Evolutionary conservation across 2,329 filamentous ascomycete species (phyloP).

Genomic region (Sclerotinia subarctica): DNA sequence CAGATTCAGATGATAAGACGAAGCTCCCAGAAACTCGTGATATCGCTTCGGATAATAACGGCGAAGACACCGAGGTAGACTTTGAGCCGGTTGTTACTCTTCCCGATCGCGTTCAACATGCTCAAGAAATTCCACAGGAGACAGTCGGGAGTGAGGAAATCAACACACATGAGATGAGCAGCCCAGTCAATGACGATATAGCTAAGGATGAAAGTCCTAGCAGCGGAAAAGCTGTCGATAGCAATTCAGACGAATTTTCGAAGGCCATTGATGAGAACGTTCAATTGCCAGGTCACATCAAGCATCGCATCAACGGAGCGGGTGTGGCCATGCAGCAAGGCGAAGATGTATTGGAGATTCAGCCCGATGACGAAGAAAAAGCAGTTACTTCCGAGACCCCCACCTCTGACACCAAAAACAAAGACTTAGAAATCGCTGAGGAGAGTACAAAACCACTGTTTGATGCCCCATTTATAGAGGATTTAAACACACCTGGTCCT

Average conservation of each 20-base stretch:
- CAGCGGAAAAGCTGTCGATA: not conserved
- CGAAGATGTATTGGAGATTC: not conserved
- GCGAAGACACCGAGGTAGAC: not conserved
- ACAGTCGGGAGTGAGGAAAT: not conserved
- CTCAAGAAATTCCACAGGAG: not conserved
- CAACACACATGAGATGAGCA: not conserved
- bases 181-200: not conserved
- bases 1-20: not conserved
- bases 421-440: not conserved
- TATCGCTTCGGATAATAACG: not conserved
- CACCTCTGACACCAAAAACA: too few species aligned
- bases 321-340: not conserved
- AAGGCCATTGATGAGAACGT: not conserved
- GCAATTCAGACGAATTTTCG: not conserved
- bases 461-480: not conserved
- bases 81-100: not conserved
- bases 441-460: not conserved
- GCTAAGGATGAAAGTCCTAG: too few species aligned
- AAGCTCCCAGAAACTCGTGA: not conserved
- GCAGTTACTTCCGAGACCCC: not conserved
- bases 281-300: slow-evolving; percentile 4
- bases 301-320: not conserved
- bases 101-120: not conserved
- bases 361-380: not conserved
- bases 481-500: not conserved